These are phyloP conservation scores for Sugiyamaella grinbergsii DNA, from an alignment of 1,139 yeast genomes.

Conservation along the genomic window DNA sequence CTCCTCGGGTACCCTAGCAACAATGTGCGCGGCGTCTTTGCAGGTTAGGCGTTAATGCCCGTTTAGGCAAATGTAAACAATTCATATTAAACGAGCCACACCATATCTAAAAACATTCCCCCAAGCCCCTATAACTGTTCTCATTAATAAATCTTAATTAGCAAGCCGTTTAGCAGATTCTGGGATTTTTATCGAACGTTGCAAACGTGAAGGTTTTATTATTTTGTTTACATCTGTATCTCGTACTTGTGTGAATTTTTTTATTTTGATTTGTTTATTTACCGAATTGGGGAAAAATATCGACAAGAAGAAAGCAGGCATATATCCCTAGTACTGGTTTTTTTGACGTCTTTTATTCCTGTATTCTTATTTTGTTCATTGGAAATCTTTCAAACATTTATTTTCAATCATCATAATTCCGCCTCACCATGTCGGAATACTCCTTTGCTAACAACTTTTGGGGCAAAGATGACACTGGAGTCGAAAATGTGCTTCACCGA, in stretches of 20 bases:
- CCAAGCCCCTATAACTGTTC: too few species aligned
- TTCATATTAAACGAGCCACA: not conserved
- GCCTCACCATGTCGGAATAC: constrained; percentile 21
- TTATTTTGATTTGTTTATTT: not conserved
- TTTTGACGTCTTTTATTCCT: not conserved
- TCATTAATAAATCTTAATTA: too few species aligned
- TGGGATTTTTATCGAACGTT: too few species aligned
- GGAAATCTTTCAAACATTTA: not conserved
- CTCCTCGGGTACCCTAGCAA: constrained; percentile 1
- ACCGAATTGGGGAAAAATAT: not conserved
- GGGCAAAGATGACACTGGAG: constrained; percentile 57
- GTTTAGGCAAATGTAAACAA: constrained; percentile 14
- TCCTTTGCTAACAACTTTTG: constrained; percentile 56
- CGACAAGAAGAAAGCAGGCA: not conserved
- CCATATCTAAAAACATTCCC: not conserved
- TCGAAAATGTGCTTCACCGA: constrained; percentile 50
- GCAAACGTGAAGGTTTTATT: too few species aligned
- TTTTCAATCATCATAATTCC: too few species aligned
- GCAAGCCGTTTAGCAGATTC: too few species aligned
- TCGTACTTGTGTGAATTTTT: not conserved
- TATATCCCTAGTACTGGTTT: not conserved
- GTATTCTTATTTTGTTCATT: not conserved
- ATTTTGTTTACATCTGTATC: too few species aligned
- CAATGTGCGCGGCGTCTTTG: not conserved
- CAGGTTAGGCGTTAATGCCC: not conserved